A percentile compares a stretch with the other conserved stretches of the same genome.
Conservation (phyloP, 176 grass and related monocot species). For the bread wheat (Triticum aestivum) region IWGSC_CS_RefSeq_v2.1 NC_057801.1:818793388-818793887, state of each 20-base stretch:
- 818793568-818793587: background rate
- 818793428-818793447: background rate
- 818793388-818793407: background rate
- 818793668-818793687: slow-evolving; percentile 15
- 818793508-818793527: background rate
- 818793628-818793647: background rate
- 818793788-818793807: background rate
- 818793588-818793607: background rate
- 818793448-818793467: background rate
- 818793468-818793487: background rate
- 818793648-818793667: slow-evolving; percentile 14
- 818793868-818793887: background rate
- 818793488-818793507: background rate
- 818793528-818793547: background rate
- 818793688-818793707: background rate
- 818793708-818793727: background rate
- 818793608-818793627: background rate
- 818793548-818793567: background rate
- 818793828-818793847: background rate
- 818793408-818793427: background rate
- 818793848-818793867: background rate
- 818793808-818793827: background rate
- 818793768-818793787: background rate
- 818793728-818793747: background rate
- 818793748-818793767: background rate